phyloP scores from a whole-genome alignment of 2,329 filamentous ascomycete species.

The Clarireedia sp. region DNA sequence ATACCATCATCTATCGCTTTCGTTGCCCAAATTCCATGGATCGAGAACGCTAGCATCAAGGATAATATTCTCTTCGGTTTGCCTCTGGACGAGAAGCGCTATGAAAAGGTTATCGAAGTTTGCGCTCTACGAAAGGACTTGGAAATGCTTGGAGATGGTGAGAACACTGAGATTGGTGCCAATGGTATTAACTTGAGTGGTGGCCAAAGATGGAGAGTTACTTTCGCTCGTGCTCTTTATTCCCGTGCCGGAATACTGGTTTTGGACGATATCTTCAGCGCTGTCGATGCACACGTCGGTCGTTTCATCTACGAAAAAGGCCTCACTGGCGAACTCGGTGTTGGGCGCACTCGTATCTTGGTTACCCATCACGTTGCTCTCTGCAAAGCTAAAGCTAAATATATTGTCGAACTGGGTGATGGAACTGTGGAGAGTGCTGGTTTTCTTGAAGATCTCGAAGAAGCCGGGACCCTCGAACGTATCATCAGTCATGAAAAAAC shows the following conservation, averaged over 20 bases:
- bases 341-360: slow-evolving; percentile 64
- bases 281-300: slow-evolving; percentile 74
- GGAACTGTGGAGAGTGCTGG: slow-evolving; percentile 59
- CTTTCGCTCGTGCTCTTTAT: slow-evolving; percentile 72
- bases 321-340: slow-evolving; percentile 61
- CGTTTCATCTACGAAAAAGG: slow-evolving; percentile 72
- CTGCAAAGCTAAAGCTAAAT: slow-evolving; percentile 63
- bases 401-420: slow-evolving; percentile 64
- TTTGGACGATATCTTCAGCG: slow-evolving; percentile 75
- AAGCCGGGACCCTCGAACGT: slow-evolving; percentile 46
- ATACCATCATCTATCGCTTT: slow-evolving; percentile 63
- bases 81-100: slow-evolving; percentile 60
- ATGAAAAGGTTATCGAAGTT: slow-evolving; percentile 60
- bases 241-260: slow-evolving; percentile 69
- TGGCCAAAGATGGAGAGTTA: slow-evolving; percentile 76
- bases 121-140: slow-evolving; percentile 72
- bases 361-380: slow-evolving; percentile 75
- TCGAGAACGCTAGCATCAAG: slow-evolving; percentile 71
- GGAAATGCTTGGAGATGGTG: slow-evolving; percentile 67
- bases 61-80: slow-evolving; percentile 75
- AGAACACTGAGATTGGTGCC: slow-evolving; percentile 72
- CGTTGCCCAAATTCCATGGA: slow-evolving; percentile 72
- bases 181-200: slow-evolving; percentile 81
- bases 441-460: slow-evolving; percentile 53
- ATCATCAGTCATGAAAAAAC: slow-evolving; percentile 50